Conservation (phyloP, 805 yeast genomes). For the Metschnikowia drakensbergensis region DNA sequence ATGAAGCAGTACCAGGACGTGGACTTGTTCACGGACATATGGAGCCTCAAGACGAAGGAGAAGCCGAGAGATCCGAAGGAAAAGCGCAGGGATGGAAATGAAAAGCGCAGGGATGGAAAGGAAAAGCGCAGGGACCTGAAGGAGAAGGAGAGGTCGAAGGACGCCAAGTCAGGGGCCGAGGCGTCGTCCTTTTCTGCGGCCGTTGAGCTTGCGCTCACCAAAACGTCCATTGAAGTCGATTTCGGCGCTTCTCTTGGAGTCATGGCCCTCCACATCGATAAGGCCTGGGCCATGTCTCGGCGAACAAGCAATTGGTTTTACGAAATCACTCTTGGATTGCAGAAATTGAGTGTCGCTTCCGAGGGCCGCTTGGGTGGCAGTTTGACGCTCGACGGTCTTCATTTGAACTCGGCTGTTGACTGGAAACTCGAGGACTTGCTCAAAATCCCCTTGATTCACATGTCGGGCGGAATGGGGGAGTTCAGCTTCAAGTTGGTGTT, state of each 20-base stretch:
- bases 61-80: background rate
- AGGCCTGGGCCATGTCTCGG: slow-evolving; percentile 65
- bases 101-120: background rate
- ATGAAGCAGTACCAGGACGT: slow-evolving; percentile 85
- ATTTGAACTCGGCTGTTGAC: slow-evolving; percentile 60
- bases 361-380: slow-evolving; percentile 80
- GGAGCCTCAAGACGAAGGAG: slow-evolving; percentile 50
- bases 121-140: background rate
- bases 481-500: slow-evolving; percentile 63
- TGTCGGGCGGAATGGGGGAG: slow-evolving; percentile 53
- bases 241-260: slow-evolving; percentile 83
- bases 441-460: slow-evolving; percentile 63
- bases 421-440: slow-evolving; percentile 55
- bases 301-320: slow-evolving; percentile 71
- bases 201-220: slow-evolving; percentile 51
- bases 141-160: background rate
- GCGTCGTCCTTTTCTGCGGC: slow-evolving; percentile 63
- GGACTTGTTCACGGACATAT: slow-evolving; percentile 74
- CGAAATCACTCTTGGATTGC: slow-evolving; percentile 58
- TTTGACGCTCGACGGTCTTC: slow-evolving; percentile 46
- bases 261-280: slow-evolving; percentile 49
- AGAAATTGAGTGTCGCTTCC: slow-evolving; percentile 48
- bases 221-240: slow-evolving; percentile 57
- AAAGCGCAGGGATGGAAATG: background rate
- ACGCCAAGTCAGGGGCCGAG: background rate